Evolutionary conservation across 2,329 filamentous ascomycete species (phyloP), one percentile per base, ranked within the genome.

Genomic region (Fusarium verrucosum): DNA sequence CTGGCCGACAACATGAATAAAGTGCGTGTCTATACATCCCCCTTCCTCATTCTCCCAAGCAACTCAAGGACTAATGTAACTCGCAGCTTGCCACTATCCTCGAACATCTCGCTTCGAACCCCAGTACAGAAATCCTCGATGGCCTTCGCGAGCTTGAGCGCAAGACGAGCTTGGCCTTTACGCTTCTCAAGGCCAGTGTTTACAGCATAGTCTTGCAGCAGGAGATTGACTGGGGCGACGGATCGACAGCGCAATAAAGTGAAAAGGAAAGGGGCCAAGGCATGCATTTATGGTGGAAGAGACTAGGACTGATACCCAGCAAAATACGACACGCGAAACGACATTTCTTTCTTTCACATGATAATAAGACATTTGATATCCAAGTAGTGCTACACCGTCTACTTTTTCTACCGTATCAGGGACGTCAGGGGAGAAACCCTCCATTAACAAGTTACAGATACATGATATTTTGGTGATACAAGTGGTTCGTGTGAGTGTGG

Each of bases 121-220:
- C 94, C 0, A 89, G 92, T 20, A 89, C 90, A 8, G 92, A 91
- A 68, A 94, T 96, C 55, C 84, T 96, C 50, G 92, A 99, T 76
- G 90, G 92, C 10, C 83, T 99, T 70, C 84, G 95, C 50, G 89
- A 94, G 38, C 82, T 99, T 51, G 95, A 99, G 82, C 85, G 95
- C 70, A 97, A 98, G 83, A 97, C 94, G 38, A 93, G 92, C 69
- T 82, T 97, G 51, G 94, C 97, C 20, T 98, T 96, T 78, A 99
- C 95, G 63, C 79, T 98, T 75, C 85, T 99, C 75, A 99, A 99
- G 82, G 94, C 95, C 17, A 98, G 94, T 77, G 95, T 99, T 65
- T 99, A 99, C 81, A 96, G 92, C 75, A 99, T 99, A 81, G 94
- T 99, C 62, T 78, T 99, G 81, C 94, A 99, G 85, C 94, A 98